These are phyloP conservation scores for Auricularia cornea DNA, from an alignment of 768 basidiomycete genomes.

Conservation along the genomic window DNA sequence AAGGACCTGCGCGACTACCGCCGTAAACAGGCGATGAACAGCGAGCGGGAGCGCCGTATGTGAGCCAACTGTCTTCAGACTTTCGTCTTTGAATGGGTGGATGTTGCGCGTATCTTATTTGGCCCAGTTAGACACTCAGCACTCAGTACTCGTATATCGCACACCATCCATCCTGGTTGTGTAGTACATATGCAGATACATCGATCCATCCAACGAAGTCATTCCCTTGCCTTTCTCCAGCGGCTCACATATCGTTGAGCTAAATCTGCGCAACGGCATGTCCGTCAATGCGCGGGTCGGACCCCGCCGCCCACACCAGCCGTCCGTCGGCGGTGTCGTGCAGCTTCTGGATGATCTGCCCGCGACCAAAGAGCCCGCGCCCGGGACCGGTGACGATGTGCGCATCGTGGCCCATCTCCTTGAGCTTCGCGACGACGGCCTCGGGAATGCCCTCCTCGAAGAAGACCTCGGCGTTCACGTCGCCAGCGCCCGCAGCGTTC, in stretches of 20 bases:
- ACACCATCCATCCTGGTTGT: not conserved
- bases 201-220: not conserved
- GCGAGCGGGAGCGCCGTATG: constrained; percentile 23
- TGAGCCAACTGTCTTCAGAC: constrained; percentile 7
- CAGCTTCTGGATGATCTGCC: constrained; percentile 84
- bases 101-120: too few species aligned
- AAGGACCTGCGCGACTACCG: constrained; percentile 78
- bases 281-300: constrained; percentile 82
- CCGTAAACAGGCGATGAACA: constrained; percentile 37
- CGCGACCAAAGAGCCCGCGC: constrained; percentile 66
- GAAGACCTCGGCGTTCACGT: constrained; percentile 77
- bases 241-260: constrained; percentile 4
- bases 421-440: constrained; percentile 56
- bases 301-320: constrained; percentile 92
- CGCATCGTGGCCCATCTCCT: constrained; percentile 85
- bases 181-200: constrained; percentile 5
- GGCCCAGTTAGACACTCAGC: too few species aligned
- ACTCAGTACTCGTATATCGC: too few species aligned
- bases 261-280: constrained; percentile 81
- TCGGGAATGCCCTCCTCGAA: constrained; percentile 75
- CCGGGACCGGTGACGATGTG: constrained; percentile 50
- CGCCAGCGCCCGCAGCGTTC: constrained; percentile 40
- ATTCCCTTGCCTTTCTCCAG: not conserved
- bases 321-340: constrained; percentile 50
- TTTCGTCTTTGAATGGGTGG: not conserved